Evolutionary conservation across 2,329 filamentous ascomycete species (phyloP).

Genomic region (Aspergillus pseudoterreus): DNA sequence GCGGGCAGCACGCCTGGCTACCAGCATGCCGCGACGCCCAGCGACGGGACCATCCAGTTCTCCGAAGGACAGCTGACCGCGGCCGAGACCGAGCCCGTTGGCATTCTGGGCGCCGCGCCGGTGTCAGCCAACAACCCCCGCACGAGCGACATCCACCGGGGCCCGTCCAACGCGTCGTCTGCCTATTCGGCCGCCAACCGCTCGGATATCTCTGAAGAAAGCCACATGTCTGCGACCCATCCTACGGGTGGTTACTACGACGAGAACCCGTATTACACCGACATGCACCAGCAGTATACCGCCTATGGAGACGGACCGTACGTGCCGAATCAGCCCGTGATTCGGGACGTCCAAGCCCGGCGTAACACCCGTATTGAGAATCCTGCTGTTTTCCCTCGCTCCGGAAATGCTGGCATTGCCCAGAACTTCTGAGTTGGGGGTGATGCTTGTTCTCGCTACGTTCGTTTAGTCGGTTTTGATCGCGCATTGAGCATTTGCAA

Average conservation of each 20-base stretch:
- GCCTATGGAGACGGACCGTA: constrained; percentile 56
- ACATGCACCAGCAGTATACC: constrained; percentile 41
- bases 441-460: not conserved
- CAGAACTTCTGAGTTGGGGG: constrained; percentile 74
- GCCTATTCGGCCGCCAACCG: constrained; percentile 80
- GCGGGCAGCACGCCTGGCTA: constrained; percentile 56
- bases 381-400: constrained; percentile 81
- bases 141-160: constrained; percentile 71
- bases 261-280: constrained; percentile 54
- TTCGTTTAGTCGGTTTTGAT: not conserved
- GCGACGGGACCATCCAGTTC: constrained; percentile 53
- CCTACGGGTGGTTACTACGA: constrained; percentile 52
- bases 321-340: constrained; percentile 66
- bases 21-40: constrained; percentile 58
- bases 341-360: constrained; percentile 86
- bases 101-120: constrained; percentile 68
- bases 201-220: constrained; percentile 62
- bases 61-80: constrained; percentile 60
- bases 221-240: constrained; percentile 44
- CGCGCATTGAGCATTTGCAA: not conserved
- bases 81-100: constrained; percentile 77
- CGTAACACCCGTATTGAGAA: constrained; percentile 95
- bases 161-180: constrained; percentile 92
- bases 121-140: constrained; percentile 60
- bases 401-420: constrained; percentile 85